A percentile compares a stretch with the other conserved stretches of the same genome.
Evolutionary conservation across 176 grass and related monocot genomes (phyloP).

Genomic region (Oropetium thomaeum): DNA sequence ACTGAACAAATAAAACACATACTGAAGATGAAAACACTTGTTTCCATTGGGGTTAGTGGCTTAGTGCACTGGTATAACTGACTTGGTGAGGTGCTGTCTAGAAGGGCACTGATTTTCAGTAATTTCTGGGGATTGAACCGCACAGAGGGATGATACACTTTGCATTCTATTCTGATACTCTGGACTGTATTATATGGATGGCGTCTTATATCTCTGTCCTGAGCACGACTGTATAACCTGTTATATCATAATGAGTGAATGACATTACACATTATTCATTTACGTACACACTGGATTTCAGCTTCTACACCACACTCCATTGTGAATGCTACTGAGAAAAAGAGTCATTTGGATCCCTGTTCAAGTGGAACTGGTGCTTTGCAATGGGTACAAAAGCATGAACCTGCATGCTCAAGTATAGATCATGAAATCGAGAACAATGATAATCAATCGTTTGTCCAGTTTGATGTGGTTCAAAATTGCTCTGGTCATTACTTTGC

Average conservation of each 20-base stretch:
- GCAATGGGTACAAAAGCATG: slow-evolving; percentile 31
- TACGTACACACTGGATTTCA: slow-evolving; percentile 15
- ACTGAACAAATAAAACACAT: background rate
- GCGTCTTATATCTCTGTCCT: slow-evolving; percentile 10
- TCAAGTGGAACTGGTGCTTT: slow-evolving; percentile 36
- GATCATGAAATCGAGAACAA: slow-evolving; percentile 35
- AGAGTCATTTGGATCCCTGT: slow-evolving; percentile 40
- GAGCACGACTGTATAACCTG: background rate
- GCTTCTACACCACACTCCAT: slow-evolving; percentile 18
- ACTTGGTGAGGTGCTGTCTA: slow-evolving; percentile 1
- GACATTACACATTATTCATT: background rate
- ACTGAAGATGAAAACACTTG: background rate
- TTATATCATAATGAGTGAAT: background rate
- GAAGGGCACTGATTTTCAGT: background rate
- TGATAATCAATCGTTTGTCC: slow-evolving; percentile 39
- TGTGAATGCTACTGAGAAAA: slow-evolving; percentile 17
- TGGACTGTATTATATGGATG: background rate
- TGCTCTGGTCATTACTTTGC: slow-evolving; percentile 66
- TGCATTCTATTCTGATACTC: background rate
- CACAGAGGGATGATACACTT: background rate
- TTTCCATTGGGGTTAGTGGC: background rate
- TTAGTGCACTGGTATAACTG: background rate
- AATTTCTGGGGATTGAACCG: background rate
- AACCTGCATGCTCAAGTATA: slow-evolving; percentile 37
- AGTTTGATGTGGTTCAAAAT: slow-evolving; percentile 68